phyloP scores from a whole-genome alignment of 2,329 filamentous ascomycete genomes.

The Claviceps capensis region DNA sequence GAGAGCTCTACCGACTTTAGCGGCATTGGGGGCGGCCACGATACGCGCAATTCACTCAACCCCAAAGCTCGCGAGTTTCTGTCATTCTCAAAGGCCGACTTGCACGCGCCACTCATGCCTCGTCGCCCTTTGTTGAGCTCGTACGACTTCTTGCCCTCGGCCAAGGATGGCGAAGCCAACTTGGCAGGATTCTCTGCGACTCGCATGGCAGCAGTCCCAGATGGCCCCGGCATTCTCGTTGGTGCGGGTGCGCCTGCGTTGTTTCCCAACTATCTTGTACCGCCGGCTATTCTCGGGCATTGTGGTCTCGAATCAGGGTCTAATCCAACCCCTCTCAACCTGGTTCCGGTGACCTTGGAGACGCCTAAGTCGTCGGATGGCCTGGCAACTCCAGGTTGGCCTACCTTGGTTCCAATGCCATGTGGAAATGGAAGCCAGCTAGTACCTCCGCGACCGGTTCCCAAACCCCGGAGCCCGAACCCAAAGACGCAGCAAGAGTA shows the following conservation, averaged over 20 bases:
- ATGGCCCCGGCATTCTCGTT: background rate
- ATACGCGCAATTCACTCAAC: slow-evolving; percentile 6
- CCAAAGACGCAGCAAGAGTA: slow-evolving; percentile 30
- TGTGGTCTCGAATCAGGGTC: background rate
- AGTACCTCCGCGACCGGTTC: slow-evolving; percentile 13
- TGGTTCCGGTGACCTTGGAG: background rate
- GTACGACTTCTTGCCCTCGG: background rate
- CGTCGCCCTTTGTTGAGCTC: background rate
- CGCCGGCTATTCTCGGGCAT: background rate
- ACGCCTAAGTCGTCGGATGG: background rate
- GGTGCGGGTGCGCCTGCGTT: background rate
- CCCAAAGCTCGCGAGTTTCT: slow-evolving; percentile 10
- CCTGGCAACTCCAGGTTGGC: background rate
- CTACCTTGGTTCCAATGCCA: background rate
- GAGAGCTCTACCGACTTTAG: background rate
- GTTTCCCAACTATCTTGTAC: background rate
- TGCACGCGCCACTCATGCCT: background rate
- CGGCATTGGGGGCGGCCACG: background rate
- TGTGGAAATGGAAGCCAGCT: background rate
- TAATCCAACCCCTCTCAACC: background rate
- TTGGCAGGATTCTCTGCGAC: background rate
- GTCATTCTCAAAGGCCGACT: slow-evolving; percentile 2
- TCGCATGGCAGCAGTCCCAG: background rate
- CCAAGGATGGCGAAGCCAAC: background rate
- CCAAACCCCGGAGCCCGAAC: slow-evolving; percentile 28